phyloP scores from a whole-genome alignment of 768 basidiomycete species.

The Xerocomellus chrysenteron region DNA sequence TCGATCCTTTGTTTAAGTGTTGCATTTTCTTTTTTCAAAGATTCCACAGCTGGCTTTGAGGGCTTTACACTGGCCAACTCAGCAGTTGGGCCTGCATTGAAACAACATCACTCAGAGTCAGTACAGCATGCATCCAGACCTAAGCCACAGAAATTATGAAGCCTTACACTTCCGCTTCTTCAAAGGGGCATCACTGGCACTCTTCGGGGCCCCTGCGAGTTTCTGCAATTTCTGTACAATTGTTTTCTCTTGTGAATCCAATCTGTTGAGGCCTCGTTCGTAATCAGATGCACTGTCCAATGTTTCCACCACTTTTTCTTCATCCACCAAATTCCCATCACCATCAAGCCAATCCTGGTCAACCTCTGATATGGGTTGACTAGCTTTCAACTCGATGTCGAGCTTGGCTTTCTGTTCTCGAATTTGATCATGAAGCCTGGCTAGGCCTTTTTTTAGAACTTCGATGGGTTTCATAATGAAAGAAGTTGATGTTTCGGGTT shows the following conservation, averaged over 20 bases:
- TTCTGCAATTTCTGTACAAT: background rate
- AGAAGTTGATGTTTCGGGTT: background rate
- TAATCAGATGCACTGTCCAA: slow-evolving; percentile 4
- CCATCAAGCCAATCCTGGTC: slow-evolving; percentile 23
- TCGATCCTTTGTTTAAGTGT: slow-evolving; percentile 36
- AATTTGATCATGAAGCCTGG: slow-evolving; percentile 9
- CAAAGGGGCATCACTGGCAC: background rate
- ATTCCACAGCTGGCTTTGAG: too few relatives aligned
- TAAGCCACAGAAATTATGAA: background rate
- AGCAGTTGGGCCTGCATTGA: too few relatives aligned
- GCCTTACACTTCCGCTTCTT: background rate
- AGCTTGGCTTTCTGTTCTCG: slow-evolving; percentile 9
- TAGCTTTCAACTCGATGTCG: background rate
- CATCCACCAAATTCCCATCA: slow-evolving; percentile 1
- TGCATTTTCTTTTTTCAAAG: slow-evolving; percentile 23
- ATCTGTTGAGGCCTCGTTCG: slow-evolving; percentile 2
- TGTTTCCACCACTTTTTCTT: background rate
- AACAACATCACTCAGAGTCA: too few relatives aligned
- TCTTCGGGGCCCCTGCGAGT: background rate
- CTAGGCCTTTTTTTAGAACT: background rate
- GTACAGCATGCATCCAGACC: too few relatives aligned
- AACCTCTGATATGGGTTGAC: slow-evolving; percentile 8
- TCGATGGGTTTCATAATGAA: slow-evolving; percentile 12
- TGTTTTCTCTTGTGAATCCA: background rate
- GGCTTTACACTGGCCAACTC: too few relatives aligned